Evolutionary conservation across 306 rosid species (phyloP).

Genomic region (Purshia tridentata): DNA sequence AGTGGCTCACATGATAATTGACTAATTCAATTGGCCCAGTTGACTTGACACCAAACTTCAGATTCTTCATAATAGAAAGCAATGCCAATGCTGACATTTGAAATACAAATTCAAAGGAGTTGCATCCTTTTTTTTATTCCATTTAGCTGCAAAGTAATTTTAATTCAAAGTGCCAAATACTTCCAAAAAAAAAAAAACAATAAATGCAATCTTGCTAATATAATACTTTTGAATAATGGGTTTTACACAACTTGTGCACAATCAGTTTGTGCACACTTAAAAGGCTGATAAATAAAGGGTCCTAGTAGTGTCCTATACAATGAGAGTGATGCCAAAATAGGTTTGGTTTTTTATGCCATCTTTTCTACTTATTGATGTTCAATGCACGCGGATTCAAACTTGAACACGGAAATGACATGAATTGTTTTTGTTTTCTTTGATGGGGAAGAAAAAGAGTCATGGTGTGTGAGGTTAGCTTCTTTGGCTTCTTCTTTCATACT

Average conservation of each 20-base stretch:
- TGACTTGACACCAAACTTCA: not conserved
- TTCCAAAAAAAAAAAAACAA: not conserved
- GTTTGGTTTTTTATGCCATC: not conserved
- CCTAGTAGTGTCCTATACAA: too few relatives aligned
- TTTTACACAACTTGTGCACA: too few relatives aligned
- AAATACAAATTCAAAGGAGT: not conserved
- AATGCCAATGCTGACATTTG: not conserved
- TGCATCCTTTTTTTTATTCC: not conserved
- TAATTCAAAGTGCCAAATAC: not conserved
- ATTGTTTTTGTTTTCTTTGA: too few relatives aligned
- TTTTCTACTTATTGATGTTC: not conserved
- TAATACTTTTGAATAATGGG: too few relatives aligned
- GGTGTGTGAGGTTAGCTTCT: not conserved
- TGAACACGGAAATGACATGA: too few relatives aligned
- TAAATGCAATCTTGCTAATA: too few relatives aligned
- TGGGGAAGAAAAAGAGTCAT: not conserved
- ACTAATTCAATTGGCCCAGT: not conserved
- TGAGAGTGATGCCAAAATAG: not conserved
- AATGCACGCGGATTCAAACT: slow-evolving; percentile 7
- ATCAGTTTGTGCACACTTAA: too few relatives aligned
- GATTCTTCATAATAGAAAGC: too few relatives aligned
- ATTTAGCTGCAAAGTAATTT: not conserved
- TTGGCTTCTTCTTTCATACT: not conserved
- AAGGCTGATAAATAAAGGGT: too few relatives aligned
- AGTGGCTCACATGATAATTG: not conserved